A percentile compares a stretch with the other conserved stretches of the same genome.
Conservation (phyloP, 257 asterid species). For the Perilla frutescens region DNA sequence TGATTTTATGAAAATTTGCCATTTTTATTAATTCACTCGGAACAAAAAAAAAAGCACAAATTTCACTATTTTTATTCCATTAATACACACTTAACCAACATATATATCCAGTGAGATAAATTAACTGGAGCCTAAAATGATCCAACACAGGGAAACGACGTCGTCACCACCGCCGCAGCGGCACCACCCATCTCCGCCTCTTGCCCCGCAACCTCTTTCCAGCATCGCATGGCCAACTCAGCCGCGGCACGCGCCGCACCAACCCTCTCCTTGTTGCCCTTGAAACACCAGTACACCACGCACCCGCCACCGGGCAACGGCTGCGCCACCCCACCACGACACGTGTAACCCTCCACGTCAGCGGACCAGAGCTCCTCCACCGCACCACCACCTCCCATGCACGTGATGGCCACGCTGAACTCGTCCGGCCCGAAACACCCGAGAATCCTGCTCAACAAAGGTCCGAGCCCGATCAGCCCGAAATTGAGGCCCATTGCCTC, state of each 20-base stretch:
- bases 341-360: constrained; percentile 49
- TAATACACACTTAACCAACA: too few species aligned
- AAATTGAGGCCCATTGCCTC: constrained; percentile 49
- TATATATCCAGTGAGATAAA: too few species aligned
- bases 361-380: constrained; percentile 1
- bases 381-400: constrained; percentile 26
- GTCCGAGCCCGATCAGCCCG: constrained; percentile 32
- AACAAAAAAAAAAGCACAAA: too few species aligned
- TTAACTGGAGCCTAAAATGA: background rate
- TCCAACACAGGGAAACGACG: constrained; percentile 16
- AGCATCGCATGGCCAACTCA: constrained; percentile 20
- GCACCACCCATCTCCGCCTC: constrained; percentile 3
- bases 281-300: constrained; percentile 43
- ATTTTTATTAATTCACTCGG: too few species aligned
- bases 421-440: constrained; percentile 46
- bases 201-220: constrained; percentile 32
- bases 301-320: constrained; percentile 37
- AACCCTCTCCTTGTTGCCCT: constrained; percentile 8
- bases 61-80: background rate
- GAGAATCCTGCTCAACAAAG: constrained; percentile 46
- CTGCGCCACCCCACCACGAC: constrained; percentile 36
- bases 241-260: background rate
- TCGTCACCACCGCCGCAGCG: background rate
- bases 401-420: constrained; percentile 52
- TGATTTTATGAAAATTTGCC: too few species aligned